phyloP scores from a whole-genome alignment of 2,329 filamentous ascomycete species.

The Aspergillus unguis region DNA sequence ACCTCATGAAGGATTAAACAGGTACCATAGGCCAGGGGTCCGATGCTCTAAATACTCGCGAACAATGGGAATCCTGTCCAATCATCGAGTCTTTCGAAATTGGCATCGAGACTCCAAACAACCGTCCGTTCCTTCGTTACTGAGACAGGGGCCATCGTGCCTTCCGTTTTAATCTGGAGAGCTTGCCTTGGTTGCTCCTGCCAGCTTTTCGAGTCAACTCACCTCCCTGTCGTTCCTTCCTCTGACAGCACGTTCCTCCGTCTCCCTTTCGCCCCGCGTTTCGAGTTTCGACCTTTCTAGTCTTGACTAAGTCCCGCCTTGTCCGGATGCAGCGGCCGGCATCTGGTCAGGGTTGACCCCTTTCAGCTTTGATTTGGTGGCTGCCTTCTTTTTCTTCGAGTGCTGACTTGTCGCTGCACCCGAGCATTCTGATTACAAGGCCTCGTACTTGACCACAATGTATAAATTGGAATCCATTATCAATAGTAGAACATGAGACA shows the following conservation, averaged over 20 bases:
- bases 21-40: not conserved
- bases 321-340: conserved; percentile 1
- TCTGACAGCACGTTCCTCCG: not conserved
- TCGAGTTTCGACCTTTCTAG: not conserved
- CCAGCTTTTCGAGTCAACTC: no score
- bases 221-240: not conserved
- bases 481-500: not conserved
- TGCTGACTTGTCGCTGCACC: not conserved
- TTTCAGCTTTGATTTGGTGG: not conserved
- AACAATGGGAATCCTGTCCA: not conserved
- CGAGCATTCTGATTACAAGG: not conserved
- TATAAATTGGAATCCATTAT: not conserved
- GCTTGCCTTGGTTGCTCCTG: not conserved
- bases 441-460: not conserved
- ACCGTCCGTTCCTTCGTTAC: not conserved
- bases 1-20: no score
- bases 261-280: not conserved
- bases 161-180: not conserved
- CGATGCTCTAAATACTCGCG: not conserved
- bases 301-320: not conserved
- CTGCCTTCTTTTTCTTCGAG: not conserved
- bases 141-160: not conserved
- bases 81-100: conserved; percentile 1
- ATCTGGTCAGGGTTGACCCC: not conserved
- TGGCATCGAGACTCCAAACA: not conserved